Percentiles rank a stretch among this genome's conserved stretches.
phyloP scores from a whole-genome alignment of 306 rosid species.

The Sphenostylis stenocarpa region DNA sequence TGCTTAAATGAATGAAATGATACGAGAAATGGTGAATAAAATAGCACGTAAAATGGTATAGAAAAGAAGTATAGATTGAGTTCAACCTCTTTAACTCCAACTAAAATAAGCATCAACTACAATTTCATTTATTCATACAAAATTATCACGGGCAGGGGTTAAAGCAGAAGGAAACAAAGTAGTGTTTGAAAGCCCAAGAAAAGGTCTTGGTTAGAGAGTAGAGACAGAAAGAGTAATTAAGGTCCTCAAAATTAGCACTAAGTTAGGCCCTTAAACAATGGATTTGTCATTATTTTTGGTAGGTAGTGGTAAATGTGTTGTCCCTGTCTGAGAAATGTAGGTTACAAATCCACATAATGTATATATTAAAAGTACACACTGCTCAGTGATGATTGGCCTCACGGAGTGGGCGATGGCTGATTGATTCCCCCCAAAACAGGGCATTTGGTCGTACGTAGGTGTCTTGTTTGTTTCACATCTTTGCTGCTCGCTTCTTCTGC shows the following conservation, averaged over 20 bases:
- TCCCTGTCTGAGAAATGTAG: neutral
- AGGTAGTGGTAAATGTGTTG: conserved; percentile 14
- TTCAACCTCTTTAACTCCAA: too few species aligned
- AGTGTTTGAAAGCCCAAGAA: conserved; percentile 10
- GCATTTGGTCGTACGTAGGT: neutral
- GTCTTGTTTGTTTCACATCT: neutral
- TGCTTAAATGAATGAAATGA: too few species aligned
- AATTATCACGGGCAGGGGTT: neutral
- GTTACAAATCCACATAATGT: neutral
- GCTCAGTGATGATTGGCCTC: conserved; percentile 19
- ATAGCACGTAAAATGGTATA: too few species aligned
- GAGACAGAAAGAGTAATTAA: neutral
- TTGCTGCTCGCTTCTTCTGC: neutral
- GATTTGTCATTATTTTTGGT: neutral
- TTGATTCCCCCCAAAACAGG: conserved; percentile 19
- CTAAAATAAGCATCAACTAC: too few species aligned
- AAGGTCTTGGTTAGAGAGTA: neutral
- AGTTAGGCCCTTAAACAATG: neutral
- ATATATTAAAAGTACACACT: neutral
- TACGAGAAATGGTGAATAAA: too few species aligned
- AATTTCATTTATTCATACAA: too few species aligned
- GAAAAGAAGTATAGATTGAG: too few species aligned
- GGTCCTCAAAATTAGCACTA: conserved; percentile 9
- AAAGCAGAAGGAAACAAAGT: neutral
- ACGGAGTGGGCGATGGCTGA: neutral